Evolutionary conservation across 495 filamentous ascomycete species (phyloP).

Genomic region (Aspergillus wentii): DNA sequence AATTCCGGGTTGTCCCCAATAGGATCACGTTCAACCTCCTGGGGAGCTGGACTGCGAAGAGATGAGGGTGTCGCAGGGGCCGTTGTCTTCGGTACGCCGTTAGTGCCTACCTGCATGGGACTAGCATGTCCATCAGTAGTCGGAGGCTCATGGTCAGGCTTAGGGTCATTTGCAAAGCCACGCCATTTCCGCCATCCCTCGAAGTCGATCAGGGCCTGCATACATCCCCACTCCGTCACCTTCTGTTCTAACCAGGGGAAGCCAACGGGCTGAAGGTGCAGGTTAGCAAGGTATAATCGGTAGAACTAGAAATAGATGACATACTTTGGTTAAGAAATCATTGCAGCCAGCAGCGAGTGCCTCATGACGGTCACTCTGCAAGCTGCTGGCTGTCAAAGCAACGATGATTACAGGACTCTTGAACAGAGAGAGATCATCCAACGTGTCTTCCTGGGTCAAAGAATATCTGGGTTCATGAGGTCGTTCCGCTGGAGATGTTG

Average conservation of each 20-base stretch:
- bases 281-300: conserved; percentile 7
- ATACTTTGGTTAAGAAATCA: conserved; percentile 96
- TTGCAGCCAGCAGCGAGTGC: conserved; percentile 95
- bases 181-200: conserved; percentile 99
- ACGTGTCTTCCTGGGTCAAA: conserved; percentile 55
- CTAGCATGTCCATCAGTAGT: conserved; percentile 19
- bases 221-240: conserved; percentile 99
- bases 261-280: conserved; percentile 69
- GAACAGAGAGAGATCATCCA: conserved; percentile 68
- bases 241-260: conserved; percentile 97
- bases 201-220: conserved; percentile 97
- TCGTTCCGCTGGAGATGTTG: conserved; percentile 18
- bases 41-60: conserved; percentile 6
- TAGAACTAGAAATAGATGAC: conserved; percentile 9
- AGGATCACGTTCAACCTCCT: neutral
- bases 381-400: conserved; percentile 84
- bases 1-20: neutral
- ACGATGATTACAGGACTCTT: conserved; percentile 98
- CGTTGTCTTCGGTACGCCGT: conserved; percentile 3
- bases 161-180: conserved; percentile 53
- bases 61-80: conserved; percentile 13
- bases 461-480: conserved; percentile 21
- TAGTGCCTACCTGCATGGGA: conserved; percentile 26
- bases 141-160: conserved; percentile 11
- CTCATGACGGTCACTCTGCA: conserved; percentile 93